Base-by-base conservation (phyloP, 768 basidiomycete genomes). In the Cubamyces lactineus region DNA sequence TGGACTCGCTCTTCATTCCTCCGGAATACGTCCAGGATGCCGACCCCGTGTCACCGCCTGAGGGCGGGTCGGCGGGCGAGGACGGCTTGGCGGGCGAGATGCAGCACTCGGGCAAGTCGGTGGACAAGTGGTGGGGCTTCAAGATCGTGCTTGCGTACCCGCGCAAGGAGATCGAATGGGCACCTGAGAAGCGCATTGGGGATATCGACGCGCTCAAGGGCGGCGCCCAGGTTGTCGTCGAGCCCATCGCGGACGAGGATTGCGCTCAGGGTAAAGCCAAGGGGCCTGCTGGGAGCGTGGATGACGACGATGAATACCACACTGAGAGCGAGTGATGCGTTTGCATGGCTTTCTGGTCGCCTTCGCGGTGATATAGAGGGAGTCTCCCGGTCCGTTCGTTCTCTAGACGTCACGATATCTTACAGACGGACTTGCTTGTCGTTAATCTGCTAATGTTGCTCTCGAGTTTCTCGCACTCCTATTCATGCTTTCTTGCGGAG, bases 51-150 rank as follows among this genome's bases (percentile, higher is more conserved):
- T 68, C 71, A 0, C 75, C 83, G 0, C 81, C 84, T 5, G 74
- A 72, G 7, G 80, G 70, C 1, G 55, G 47, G 2, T 28, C 57
- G 13, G 62, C 65, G 7, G 74, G 76, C 26, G 74, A 78, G 49
- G 64, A 72, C 21, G 76, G 72, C 17, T 66, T 71, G n/a, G 71
- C 78, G 15, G 80, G 82, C 56, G 70, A 70, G 53, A 69, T 76
- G 61, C n/a, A 55, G 52, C 26, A 53, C 21, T 60, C 65, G 13
- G 70, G 64, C 30, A 59, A 59, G 64, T 47, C 60, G 17, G 59
- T 75, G 11, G 74, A 78, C 9, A 75, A 74, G 26, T 92, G 87
- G 81, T 94, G 89, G 86, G 86, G 84, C 8, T 95, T 96, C 78
- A 80, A 78, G 62, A 76, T 96, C 28, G 77, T 77, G 40, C 80